phyloP scores from a whole-genome alignment of 1,284 basidiomycete species.

The Volvariella volvacea region DNA sequence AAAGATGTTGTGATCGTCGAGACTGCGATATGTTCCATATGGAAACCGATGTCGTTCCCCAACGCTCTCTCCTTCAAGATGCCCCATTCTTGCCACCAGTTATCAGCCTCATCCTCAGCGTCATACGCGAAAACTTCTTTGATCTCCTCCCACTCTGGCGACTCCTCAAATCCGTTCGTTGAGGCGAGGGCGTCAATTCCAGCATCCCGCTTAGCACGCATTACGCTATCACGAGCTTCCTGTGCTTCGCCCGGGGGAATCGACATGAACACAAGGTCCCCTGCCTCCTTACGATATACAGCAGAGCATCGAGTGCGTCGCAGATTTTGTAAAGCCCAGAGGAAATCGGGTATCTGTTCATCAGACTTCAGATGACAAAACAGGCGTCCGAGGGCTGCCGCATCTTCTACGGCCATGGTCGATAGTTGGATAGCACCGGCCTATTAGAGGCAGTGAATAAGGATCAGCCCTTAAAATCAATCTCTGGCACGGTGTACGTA shows the following conservation, averaged over 20 bases:
- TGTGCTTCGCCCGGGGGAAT: slow-evolving; percentile 31
- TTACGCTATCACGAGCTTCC: slow-evolving; percentile 32
- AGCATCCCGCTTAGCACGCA: slow-evolving; percentile 30
- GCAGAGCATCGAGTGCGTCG: slow-evolving; percentile 34
- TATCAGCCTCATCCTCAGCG: slow-evolving; percentile 35
- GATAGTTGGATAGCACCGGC: slow-evolving; percentile 44
- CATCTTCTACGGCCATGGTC: slow-evolving; percentile 50
- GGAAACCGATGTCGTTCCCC: not conserved
- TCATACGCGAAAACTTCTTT: slow-evolving; percentile 36
- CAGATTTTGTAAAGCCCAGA: slow-evolving; percentile 47
- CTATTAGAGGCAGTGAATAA: slow-evolving; percentile 21
- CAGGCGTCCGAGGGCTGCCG: slow-evolving; percentile 47
- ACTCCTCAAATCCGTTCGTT: slow-evolving; percentile 15
- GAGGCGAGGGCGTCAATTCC: slow-evolving; percentile 29
- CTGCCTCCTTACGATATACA: slow-evolving; percentile 28
- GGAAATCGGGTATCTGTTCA: slow-evolving; percentile 46
- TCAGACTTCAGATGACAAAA: slow-evolving; percentile 44
- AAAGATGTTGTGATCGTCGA: too few species aligned
- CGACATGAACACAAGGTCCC: slow-evolving; percentile 31
- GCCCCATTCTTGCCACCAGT: slow-evolving; percentile 16
- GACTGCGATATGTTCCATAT: slow-evolving; percentile 1
- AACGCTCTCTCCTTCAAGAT: slow-evolving; percentile 11
- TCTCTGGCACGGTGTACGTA: slow-evolving; percentile 20
- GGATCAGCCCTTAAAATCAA: not conserved
- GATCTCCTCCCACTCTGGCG: slow-evolving; percentile 32